These are phyloP conservation scores for Cucumis cinereus DNA, from an alignment of 306 rosid genomes.

Conservation along the genomic window DNA sequence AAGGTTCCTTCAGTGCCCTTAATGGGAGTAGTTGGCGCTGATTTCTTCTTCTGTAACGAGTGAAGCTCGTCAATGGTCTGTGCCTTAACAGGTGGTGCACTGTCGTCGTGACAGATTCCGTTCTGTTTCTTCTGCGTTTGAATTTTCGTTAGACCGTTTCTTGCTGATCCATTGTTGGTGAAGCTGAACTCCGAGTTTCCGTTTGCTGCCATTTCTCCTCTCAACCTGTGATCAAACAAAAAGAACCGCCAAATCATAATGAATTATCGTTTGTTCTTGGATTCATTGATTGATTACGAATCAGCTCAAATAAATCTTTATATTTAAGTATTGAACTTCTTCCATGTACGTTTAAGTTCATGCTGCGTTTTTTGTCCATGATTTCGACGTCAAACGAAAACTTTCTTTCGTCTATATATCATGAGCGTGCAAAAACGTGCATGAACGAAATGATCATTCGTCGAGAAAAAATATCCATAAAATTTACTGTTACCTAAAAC, in stretches of 20 bases:
- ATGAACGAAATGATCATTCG: too few relatives aligned
- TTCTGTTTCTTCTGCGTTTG: constrained; percentile 24
- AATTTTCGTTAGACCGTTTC: constrained; percentile 45
- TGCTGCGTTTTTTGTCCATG: not conserved
- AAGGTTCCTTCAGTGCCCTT: constrained; percentile 22
- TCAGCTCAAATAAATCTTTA: not conserved
- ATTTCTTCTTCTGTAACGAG: constrained; percentile 61
- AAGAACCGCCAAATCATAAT: not conserved
- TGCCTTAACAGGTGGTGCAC: constrained; percentile 54
- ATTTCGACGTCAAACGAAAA: not conserved
- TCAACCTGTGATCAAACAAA: not conserved
- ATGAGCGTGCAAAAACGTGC: too few relatives aligned
- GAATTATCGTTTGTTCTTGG: not conserved
- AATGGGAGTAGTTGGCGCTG: constrained; percentile 64
- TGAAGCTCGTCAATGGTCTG: constrained; percentile 77
- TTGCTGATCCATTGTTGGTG: not conserved
- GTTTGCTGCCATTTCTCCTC: constrained; percentile 19
- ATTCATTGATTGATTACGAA: not conserved
- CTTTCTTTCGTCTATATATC: too few relatives aligned
- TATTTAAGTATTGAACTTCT: not conserved
- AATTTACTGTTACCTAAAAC: too few relatives aligned
- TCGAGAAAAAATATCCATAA: too few relatives aligned
- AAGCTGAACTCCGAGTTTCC: constrained; percentile 26
- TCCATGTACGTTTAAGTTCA: not conserved
- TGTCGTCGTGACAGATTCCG: constrained; percentile 68